These are phyloP conservation scores for Cornus controversa DNA, from an alignment of 148 eudicot species.

Conservation along the genomic window DNA sequence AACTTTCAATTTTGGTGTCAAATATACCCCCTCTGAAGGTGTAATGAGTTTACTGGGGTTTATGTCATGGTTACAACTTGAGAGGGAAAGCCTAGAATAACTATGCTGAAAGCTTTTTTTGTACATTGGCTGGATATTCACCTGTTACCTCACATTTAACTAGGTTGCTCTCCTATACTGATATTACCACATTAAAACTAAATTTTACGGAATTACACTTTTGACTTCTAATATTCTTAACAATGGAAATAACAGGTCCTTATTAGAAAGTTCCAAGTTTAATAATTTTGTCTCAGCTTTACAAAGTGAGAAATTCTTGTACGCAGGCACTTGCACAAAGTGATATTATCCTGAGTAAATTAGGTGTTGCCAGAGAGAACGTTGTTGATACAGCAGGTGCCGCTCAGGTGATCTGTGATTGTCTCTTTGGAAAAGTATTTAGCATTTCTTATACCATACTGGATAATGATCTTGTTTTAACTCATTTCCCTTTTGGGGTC, in stretches of 20 bases:
- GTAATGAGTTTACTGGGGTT: background rate
- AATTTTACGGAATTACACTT: no score
- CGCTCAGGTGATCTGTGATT: conserved; percentile 38
- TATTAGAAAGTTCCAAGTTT: background rate
- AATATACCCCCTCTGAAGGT: background rate
- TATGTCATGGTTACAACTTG: background rate
- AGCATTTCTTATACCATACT: background rate
- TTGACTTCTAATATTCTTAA: no score
- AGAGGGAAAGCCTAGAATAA: background rate
- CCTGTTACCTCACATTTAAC: conserved; percentile 6
- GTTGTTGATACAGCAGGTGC: conserved; percentile 59
- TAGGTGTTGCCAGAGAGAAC: conserved; percentile 45
- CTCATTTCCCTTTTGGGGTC: background rate
- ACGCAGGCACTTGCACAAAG: conserved; percentile 56
- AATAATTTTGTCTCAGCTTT: background rate
- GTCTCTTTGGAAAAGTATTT: background rate
- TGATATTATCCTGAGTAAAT: conserved; percentile 43
- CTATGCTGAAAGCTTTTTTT: background rate
- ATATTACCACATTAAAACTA: no score
- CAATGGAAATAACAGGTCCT: background rate
- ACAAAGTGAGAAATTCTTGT: conserved; percentile 4
- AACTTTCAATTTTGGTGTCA: background rate
- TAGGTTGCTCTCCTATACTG: background rate
- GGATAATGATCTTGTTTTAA: background rate
- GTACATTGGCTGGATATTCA: background rate